phyloP scores from a whole-genome alignment of 192 early-diverging fungal species.

The Podila epigama region DNA sequence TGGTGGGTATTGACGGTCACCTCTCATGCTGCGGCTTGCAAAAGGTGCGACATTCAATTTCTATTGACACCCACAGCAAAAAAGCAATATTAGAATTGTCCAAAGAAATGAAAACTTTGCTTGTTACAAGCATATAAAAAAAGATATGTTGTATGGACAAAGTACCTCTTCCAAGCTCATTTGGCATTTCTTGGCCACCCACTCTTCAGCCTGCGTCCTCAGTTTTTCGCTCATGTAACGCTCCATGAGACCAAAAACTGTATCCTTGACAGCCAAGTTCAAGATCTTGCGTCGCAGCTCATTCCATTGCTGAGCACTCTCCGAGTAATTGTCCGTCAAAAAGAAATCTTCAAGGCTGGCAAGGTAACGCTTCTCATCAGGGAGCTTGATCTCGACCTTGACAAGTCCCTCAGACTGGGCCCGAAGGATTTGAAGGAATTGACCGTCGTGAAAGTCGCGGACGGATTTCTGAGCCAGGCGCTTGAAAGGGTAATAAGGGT shows the following conservation, averaged over 20 bases:
- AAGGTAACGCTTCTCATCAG: conserved; percentile 54
- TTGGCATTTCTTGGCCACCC: conserved; percentile 70
- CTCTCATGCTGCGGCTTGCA: conserved; percentile 40
- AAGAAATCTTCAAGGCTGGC: conserved; percentile 60
- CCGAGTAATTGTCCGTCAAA: conserved; percentile 66
- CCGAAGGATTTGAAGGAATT: conserved; percentile 79
- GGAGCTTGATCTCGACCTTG: conserved; percentile 62
- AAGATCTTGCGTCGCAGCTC: conserved; percentile 70
- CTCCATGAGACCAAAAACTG: conserved; percentile 75
- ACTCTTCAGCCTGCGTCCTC: conserved; percentile 73
- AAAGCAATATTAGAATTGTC: background rate
- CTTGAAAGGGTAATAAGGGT: conserved; percentile 88
- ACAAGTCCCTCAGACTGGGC: conserved; percentile 79
- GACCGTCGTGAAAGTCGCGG: conserved; percentile 70
- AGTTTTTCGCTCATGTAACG: conserved; percentile 81
- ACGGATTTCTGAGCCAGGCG: conserved; percentile 82
- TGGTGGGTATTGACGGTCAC: conserved; percentile 58
- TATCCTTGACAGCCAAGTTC: conserved; percentile 64
- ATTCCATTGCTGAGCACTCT: conserved; percentile 80
- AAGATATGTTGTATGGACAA: background rate
- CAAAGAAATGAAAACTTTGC: background rate
- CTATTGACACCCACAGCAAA: conserved; percentile 22
- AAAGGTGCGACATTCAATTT: conserved; percentile 72
- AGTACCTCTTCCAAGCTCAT: conserved; percentile 64
- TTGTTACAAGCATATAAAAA: background rate